phyloP scores from a whole-genome alignment of 306 rosid species.

The Sicyos edulis region DNA sequence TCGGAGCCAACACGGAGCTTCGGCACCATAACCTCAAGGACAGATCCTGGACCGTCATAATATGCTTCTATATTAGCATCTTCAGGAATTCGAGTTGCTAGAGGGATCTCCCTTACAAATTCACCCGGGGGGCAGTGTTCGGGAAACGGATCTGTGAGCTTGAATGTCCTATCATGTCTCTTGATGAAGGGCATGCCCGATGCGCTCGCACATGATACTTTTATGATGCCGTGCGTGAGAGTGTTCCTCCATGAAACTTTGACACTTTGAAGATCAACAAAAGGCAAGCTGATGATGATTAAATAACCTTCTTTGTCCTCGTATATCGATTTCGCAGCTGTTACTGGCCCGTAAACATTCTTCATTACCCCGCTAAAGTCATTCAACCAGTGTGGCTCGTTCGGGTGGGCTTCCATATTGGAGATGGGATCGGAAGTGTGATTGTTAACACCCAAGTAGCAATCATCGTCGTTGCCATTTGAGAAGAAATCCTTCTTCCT shows the following conservation, averaged over 20 bases:
- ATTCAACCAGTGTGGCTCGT: conserved; percentile 54
- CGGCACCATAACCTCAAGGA: conserved; percentile 91
- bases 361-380: conserved; percentile 86
- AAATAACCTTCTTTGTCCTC: conserved; percentile 81
- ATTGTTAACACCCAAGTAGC: conserved; percentile 58
- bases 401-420: conserved; percentile 49
- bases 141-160: conserved; percentile 67
- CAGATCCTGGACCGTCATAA: conserved; percentile 76
- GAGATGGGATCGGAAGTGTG: conserved; percentile 56
- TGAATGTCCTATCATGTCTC: conserved; percentile 78
- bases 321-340: conserved; percentile 86
- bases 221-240: conserved; percentile 65
- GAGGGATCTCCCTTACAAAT: conserved; percentile 77
- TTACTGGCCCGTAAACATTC: conserved; percentile 77
- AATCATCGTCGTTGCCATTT: conserved; percentile 56
- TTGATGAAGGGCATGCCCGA: conserved; percentile 66
- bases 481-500: conserved; percentile 72
- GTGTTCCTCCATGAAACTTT: conserved; percentile 93
- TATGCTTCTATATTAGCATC: conserved; percentile 89
- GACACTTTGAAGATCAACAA: conserved; percentile 75
- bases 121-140: conserved; percentile 95
- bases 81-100: conserved; percentile 79
- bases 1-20: conserved; percentile 67
- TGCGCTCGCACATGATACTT: conserved; percentile 79
- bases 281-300: conserved; percentile 70